Evolutionary conservation across 306 rosid species (phyloP).

Genomic region (Medicago ruthenica): DNA sequence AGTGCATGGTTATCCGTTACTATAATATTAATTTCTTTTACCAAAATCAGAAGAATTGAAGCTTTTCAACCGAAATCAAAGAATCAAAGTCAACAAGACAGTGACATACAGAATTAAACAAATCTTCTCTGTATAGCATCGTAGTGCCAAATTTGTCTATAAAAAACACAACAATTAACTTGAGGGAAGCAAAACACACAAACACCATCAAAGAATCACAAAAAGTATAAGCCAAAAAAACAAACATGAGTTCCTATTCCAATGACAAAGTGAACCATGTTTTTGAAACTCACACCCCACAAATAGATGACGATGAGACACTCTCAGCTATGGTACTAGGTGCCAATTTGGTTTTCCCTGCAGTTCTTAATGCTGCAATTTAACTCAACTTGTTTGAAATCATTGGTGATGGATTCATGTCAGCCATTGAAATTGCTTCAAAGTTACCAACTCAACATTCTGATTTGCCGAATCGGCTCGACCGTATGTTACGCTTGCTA

Average conservation of each 20-base stretch:
- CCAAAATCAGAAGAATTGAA: no score
- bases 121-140: background rate
- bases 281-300: background rate
- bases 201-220: background rate
- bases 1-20: no score
- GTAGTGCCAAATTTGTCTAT: background rate
- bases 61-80: no score
- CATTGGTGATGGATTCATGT: constrained; percentile 33
- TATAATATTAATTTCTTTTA: no score
- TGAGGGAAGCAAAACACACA: background rate
- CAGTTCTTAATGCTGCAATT: constrained; percentile 47
- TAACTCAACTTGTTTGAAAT: constrained; percentile 45
- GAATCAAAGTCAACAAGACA: background rate
- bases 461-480: constrained; percentile 31
- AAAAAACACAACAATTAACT: background rate
- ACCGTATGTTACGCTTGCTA: constrained; percentile 42
- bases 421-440: constrained; percentile 36
- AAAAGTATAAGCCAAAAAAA: background rate
- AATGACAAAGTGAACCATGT: background rate
- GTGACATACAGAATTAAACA: background rate
- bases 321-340: constrained; percentile 40
- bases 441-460: constrained; percentile 28
- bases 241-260: background rate
- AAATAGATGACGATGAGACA: constrained; percentile 1
- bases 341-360: constrained; percentile 35